Evolutionary conservation across 371 early-diverging fungal genomes (phyloP).

Genomic region (Mucor velutinosus): DNA sequence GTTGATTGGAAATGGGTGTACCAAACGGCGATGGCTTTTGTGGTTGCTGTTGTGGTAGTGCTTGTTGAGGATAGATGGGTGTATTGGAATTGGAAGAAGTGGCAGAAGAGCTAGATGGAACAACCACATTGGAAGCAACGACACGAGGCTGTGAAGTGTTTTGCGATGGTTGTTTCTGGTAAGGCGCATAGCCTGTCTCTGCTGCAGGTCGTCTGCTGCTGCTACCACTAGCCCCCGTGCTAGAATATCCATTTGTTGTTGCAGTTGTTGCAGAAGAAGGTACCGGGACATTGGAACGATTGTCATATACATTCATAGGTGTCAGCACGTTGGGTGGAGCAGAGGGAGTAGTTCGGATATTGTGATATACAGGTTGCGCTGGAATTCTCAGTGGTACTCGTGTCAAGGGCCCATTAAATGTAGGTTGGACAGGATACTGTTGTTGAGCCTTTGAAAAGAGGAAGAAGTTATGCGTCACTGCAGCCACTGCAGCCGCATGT

Average conservation of each 20-base stretch:
- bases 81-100: neutral
- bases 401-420: slow-evolving; percentile 15
- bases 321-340: slow-evolving; percentile 1
- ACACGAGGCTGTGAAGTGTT: neutral
- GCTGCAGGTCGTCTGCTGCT: slow-evolving; percentile 8
- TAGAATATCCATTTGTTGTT: too few relatives aligned
- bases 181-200: slow-evolving; percentile 21
- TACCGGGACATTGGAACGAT: neutral
- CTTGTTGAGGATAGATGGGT: neutral
- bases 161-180: slow-evolving; percentile 19
- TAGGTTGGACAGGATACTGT: slow-evolving; percentile 13
- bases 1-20: neutral
- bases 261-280: neutral
- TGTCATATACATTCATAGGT: slow-evolving; percentile 8
- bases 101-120: neutral
- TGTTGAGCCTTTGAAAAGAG: slow-evolving; percentile 21
- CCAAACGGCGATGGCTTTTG: slow-evolving; percentile 13
- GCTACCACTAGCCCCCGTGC: too few relatives aligned
- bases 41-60: slow-evolving; percentile 3
- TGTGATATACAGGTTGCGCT: slow-evolving; percentile 18
- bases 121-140: neutral
- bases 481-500: slow-evolving; percentile 6
- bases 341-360: slow-evolving; percentile 1
- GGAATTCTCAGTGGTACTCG: slow-evolving; percentile 26
- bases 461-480: slow-evolving; percentile 16